A percentile compares a stretch with the other conserved stretches of the same genome.
phyloP scores from a whole-genome alignment of 148 eudicot species.

The Camellia sinensis region DNA sequence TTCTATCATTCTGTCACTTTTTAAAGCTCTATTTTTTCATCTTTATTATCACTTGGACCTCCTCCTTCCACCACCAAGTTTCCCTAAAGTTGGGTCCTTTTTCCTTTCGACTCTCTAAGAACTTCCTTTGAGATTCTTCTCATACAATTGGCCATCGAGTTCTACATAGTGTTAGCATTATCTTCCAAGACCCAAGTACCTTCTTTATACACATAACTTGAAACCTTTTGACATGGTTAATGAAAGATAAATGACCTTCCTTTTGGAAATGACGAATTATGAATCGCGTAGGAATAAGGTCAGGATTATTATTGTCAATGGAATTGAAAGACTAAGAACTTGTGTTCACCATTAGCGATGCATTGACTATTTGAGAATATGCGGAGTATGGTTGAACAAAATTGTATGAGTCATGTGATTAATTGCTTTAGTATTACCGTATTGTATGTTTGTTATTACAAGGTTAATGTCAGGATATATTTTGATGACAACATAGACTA shows the following conservation, averaged over 20 bases:
- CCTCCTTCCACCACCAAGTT: no score
- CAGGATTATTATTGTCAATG: background rate
- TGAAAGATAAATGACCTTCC: background rate
- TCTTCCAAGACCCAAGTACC: background rate
- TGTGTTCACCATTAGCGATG: background rate
- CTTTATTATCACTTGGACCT: no score
- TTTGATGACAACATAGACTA: no score
- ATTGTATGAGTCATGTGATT: background rate
- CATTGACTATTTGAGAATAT: background rate
- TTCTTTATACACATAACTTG: background rate
- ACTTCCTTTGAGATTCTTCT: no score
- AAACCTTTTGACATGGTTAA: background rate
- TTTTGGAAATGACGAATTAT: background rate
- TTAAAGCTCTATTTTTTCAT: no score
- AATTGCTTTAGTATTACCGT: background rate
- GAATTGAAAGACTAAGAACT: background rate
- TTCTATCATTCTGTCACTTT: no score
- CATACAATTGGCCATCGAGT: no score
- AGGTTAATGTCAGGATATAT: no score
- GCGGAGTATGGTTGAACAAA: background rate
- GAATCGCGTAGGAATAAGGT: background rate
- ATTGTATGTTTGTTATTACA: background rate
- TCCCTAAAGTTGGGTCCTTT: no score
- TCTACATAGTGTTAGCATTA: no score
- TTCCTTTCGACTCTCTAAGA: no score